Evolutionary conservation across 495 filamentous ascomycete species (phyloP).

Genomic region (Symbiotaphrina buchneri): DNA sequence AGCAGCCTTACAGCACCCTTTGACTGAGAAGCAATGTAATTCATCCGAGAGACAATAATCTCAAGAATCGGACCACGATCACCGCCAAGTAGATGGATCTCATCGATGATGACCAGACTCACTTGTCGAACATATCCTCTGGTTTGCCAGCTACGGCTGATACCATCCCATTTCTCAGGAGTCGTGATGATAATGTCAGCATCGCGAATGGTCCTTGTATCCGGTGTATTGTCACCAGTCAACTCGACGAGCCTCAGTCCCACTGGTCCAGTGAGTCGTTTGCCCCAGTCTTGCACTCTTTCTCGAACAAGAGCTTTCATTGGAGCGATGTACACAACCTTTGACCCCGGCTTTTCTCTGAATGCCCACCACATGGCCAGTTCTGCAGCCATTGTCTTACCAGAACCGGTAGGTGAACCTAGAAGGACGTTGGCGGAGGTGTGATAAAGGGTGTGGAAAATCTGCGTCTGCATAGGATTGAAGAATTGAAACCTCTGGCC

Average conservation of each 20-base stretch:
- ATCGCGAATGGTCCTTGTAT: constrained; percentile 80
- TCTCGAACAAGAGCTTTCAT: constrained; percentile 98
- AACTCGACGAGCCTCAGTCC: constrained; percentile 85
- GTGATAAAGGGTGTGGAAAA: constrained; percentile 90
- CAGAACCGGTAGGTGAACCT: constrained; percentile 91
- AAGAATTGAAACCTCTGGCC: constrained; percentile 77
- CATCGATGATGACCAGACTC: constrained; percentile 91
- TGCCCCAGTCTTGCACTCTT: constrained; percentile 85
- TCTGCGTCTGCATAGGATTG: constrained; percentile 98
- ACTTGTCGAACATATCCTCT: constrained; percentile 90
- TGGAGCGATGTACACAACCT: constrained; percentile 96
- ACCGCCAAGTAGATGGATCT: constrained; percentile 90
- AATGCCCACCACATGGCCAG: constrained; percentile 99
- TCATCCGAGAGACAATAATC: constrained; percentile 98
- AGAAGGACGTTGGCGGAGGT: constrained; percentile 78
- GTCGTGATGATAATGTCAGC: constrained; percentile 98
- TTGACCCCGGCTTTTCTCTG: constrained; percentile 81
- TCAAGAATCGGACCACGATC: constrained; percentile 94
- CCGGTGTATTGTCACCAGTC: constrained; percentile 95
- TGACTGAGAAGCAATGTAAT: constrained; percentile 88
- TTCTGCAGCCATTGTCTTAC: constrained; percentile 90
- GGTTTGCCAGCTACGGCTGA: constrained; percentile 94
- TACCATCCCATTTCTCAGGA: constrained; percentile 99
- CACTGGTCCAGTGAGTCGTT: constrained; percentile 61
- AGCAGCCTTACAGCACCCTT: constrained; percentile 75